Percentiles rank a stretch among this genome's conserved stretches.
Conservation (phyloP, 192 early-diverging fungal species). For the Pilobolus umbonatus region DNA sequence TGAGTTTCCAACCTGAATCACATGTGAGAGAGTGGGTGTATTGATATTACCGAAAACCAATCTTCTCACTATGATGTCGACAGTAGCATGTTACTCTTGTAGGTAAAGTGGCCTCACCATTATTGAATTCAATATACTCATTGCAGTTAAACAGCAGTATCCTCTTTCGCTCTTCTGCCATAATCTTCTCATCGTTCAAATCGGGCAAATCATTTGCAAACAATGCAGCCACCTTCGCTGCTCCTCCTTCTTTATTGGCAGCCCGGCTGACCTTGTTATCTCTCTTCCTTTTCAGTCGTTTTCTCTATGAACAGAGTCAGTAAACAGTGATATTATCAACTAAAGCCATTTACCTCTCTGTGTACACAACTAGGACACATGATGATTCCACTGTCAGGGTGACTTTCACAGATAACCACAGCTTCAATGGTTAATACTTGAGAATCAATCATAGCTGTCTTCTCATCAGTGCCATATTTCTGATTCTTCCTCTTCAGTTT, state of each 20-base stretch:
- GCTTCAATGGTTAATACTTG: slow-evolving; percentile 65
- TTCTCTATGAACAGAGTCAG: slow-evolving; percentile 16
- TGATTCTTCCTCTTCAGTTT: slow-evolving; percentile 49
- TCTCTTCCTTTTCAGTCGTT: slow-evolving; percentile 49
- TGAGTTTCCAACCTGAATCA: background rate
- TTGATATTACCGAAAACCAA: slow-evolving; percentile 62
- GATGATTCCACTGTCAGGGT: slow-evolving; percentile 60
- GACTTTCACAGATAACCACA: slow-evolving; percentile 70
- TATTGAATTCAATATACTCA: slow-evolving; percentile 67
- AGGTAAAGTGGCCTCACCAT: slow-evolving; percentile 74
- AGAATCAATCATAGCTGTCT: slow-evolving; percentile 34
- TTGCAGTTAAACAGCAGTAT: slow-evolving; percentile 77
- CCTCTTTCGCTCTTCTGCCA: slow-evolving; percentile 55
- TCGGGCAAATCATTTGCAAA: slow-evolving; percentile 47
- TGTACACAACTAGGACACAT: slow-evolving; percentile 69
- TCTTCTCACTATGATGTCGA: slow-evolving; percentile 80
- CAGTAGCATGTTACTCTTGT: slow-evolving; percentile 86
- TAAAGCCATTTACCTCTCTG: slow-evolving; percentile 43
- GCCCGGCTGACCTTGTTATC: slow-evolving; percentile 50
- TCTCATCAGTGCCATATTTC: slow-evolving; percentile 30
- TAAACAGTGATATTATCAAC: slow-evolving; percentile 39
- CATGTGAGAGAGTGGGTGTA: background rate
- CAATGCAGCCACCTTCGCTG: slow-evolving; percentile 44
- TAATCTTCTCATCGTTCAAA: slow-evolving; percentile 46
- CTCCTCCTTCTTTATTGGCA: slow-evolving; percentile 41